phyloP scores from a whole-genome alignment of 164 flowering plant species.

The Vitis cinerea region DNA sequence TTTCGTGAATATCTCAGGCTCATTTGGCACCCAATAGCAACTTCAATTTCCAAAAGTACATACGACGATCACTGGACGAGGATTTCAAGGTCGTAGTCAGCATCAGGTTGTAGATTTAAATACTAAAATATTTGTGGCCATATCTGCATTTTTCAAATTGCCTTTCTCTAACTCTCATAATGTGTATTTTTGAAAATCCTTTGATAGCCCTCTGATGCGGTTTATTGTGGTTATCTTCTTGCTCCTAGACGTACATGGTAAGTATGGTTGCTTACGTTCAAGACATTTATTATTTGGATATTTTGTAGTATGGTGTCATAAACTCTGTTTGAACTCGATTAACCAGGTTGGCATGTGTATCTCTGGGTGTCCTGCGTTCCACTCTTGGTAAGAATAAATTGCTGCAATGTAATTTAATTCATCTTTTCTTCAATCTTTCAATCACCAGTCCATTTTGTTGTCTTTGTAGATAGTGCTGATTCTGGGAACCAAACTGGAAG shows the following conservation, averaged over 20 bases:
- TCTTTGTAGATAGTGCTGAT: slow-evolving; percentile 41
- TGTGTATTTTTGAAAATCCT: background rate
- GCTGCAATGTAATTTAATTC: background rate
- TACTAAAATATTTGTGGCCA: background rate
- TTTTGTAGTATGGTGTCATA: too few relatives aligned
- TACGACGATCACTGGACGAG: slow-evolving; percentile 23
- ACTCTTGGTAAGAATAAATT: slow-evolving; percentile 36
- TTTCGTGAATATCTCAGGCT: slow-evolving; percentile 8
- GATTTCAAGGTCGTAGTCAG: slow-evolving; percentile 28
- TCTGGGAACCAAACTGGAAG: slow-evolving; percentile 64
- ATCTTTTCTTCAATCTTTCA: too few relatives aligned
- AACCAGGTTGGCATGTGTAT: slow-evolving; percentile 50
- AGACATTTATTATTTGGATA: background rate
- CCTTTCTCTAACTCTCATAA: background rate
- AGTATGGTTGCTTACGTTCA: background rate
- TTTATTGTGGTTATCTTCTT: slow-evolving; percentile 39
- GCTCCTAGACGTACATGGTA: slow-evolving; percentile 47
- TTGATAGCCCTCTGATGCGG: slow-evolving; percentile 51
- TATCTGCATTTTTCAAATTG: too few relatives aligned
- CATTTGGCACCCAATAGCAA: slow-evolving; percentile 17
- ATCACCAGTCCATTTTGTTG: too few relatives aligned
- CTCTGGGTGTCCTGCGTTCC: slow-evolving; percentile 56
- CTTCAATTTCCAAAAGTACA: slow-evolving; percentile 27
- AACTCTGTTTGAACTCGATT: background rate
- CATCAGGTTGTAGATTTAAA: slow-evolving; percentile 15